A percentile compares a stretch with the other conserved stretches of the same genome.
These are phyloP conservation scores for Capsicum rhomboideum DNA, from an alignment of 257 asterid species.

Conservation along the genomic window DNA sequence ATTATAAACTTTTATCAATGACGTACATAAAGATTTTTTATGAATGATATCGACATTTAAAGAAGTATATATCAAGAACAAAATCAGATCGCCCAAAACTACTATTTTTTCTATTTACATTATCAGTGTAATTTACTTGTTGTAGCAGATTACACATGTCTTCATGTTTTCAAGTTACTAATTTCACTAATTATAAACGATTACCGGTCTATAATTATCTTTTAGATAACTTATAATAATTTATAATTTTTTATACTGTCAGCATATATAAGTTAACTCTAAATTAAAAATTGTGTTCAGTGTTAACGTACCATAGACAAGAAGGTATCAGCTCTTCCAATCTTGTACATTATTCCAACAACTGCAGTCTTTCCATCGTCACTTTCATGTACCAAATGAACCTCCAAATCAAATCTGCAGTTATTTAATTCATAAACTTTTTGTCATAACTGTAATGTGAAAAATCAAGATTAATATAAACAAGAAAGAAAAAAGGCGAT, in stretches of 20 bases:
- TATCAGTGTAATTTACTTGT: too few relatives aligned
- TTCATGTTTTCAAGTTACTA: too few relatives aligned
- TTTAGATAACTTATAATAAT: too few relatives aligned
- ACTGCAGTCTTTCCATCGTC: slow-evolving; percentile 46
- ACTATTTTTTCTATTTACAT: too few relatives aligned
- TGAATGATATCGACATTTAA: too few relatives aligned
- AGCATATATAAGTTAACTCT: not conserved
- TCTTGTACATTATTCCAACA: slow-evolving; percentile 50
- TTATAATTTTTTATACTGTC: not conserved
- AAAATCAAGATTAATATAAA: not conserved
- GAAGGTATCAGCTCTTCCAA: slow-evolving; percentile 55
- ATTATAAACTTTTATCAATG: not conserved
- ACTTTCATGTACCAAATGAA: slow-evolving; percentile 62
- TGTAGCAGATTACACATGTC: too few relatives aligned
- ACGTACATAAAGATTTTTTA: not conserved
- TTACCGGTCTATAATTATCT: too few relatives aligned
- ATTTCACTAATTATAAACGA: too few relatives aligned
- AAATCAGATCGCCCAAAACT: too few relatives aligned
- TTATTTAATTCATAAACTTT: not conserved
- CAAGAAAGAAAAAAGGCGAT: not conserved
- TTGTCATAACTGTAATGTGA: too few relatives aligned
- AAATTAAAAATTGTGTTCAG: not conserved
- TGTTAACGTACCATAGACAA: slow-evolving; percentile 38
- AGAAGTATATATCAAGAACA: too few relatives aligned
- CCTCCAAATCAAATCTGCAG: slow-evolving; percentile 55